Conservation (phyloP, 2,329 filamentous ascomycete genomes). For the Sporothrix euskadiensis region DNA sequence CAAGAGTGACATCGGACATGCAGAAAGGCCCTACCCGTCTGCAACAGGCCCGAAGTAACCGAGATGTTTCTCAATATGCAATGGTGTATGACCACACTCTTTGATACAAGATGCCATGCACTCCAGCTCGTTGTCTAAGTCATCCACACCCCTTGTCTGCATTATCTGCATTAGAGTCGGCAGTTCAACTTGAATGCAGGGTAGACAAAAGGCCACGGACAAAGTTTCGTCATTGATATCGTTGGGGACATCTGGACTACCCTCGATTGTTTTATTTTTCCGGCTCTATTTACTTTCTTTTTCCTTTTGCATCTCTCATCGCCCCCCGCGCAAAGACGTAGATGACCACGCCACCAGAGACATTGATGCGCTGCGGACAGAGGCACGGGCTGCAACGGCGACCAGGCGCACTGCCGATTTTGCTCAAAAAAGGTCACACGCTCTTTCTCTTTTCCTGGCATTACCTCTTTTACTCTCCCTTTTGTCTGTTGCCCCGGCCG, state of each 20-base stretch:
- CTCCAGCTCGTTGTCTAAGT: constrained; percentile 3
- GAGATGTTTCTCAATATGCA: not conserved
- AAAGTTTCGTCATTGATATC: not conserved
- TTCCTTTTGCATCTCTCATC: not conserved
- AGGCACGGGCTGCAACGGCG: constrained; percentile 1
- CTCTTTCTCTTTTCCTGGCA: not conserved
- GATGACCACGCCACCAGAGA: constrained; percentile 20
- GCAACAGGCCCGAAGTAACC: not conserved
- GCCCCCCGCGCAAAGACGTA: not conserved
- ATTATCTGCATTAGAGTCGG: not conserved
- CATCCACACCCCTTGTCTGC: not conserved
- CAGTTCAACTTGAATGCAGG: not conserved
- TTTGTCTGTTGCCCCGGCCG: constrained; percentile 11
- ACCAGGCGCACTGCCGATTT: not conserved
- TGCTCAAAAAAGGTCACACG: not conserved
- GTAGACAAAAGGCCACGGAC: not conserved
- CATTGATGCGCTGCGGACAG: not conserved
- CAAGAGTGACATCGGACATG: not conserved
- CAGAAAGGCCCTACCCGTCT: not conserved
- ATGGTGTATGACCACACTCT: not conserved
- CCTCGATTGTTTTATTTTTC: not conserved
- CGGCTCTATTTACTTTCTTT: not conserved
- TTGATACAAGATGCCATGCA: not conserved
- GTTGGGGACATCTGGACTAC: not conserved
- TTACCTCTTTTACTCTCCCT: not conserved